Evolutionary conservation across 2,329 filamentous ascomycete species (phyloP), one percentile per base, ranked within the genome.

Genomic region (Aspergillus proliferans): DNA sequence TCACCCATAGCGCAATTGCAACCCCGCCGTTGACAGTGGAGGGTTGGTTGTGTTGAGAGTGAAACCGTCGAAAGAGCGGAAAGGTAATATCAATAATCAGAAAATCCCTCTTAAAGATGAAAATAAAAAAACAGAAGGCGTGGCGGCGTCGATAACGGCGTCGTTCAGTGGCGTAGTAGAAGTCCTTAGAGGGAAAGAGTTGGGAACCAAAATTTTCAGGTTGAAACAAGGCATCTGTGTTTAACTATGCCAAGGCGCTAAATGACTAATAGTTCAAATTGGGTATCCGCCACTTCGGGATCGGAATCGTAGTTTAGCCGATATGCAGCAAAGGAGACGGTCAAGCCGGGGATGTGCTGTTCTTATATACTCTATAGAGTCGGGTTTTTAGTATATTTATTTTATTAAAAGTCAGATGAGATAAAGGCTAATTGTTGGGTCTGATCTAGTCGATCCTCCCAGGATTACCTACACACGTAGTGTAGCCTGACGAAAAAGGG

Each of bases 1-100:
- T 68, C 67, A 56, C 65, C 66, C 68, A 71, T 71, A 62, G 66
- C 63, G 62, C 46, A 58, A 55, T 57, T 55, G 56, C 50, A 55
- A 58, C 60, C 62, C 62, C 64, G 60, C 59, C 60, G 60, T 59
- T 47, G 61, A 56, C 56, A 56, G 53, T 53, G 53, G 54, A 51
- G 52, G 49, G 55, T 49, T 50, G 52, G 52, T 49, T 22, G 50
- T 50, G 51, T 46, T 45, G 47, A 47, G 47, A 49, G 41, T 44
- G 46, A 43, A 44, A 47, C 30, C 9, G 40, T 45, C 48, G 46
- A 50, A 28, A 24, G 21, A 43, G 46, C 46, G 36, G 18, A 38
- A 33, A 28, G 9, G 15, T 7, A 30, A 8, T 15, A 34, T 45
- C 18, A 4, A 8, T 28, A 33, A 21, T 8, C 5, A 34, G 8